Evolutionary conservation across 192 early-diverging fungal genomes (phyloP), one percentile per base, ranked within the genome.

Genomic region (Entrophospora sp.): DNA sequence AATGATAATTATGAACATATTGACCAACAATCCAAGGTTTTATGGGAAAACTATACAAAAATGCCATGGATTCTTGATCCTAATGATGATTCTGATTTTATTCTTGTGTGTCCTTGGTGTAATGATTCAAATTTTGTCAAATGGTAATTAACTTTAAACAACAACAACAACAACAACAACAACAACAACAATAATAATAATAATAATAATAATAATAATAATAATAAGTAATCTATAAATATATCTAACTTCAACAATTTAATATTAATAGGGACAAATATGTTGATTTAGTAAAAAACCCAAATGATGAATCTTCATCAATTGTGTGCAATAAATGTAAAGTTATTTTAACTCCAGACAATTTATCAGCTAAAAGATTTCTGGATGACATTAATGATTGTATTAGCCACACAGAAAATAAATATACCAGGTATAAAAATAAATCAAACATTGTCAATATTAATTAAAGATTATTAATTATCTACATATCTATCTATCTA

Each of bases 11-110:
- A n/a, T 9, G 31, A 20, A 1, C 44, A 62, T 25, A 34, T 16
- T 16, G 42, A 62, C 34, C 27, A 12, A 4, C 27, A 0, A 48
- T 62, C 61, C 3, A 20, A 62, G 46, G 13, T 2, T 12, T 3
- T 62, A 18, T 62, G 61, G 61, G 61, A 20, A 18, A n/a, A 62
- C 30, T 20, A 43, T 1, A 62, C 61, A 9, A 46, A 46, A 30
- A 24, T 46, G 35, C 44, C 61, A 32, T 62, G 61, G 61, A 4
- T 62, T 62, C 61, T 62, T 46, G 61, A 62, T 22, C 61, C 61
- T 4, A 46, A 18, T 34, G 61, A 62, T 22, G 46, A n/a, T 46
- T 62, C 44, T 1, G 44, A 62, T 62, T 62, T 62, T 20, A 32
- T 35, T 4, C n/a, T 62, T 9, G 16, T 18, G 28, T 62, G 44